Base-by-base conservation (phyloP, 371 early-diverging fungal genomes). In the Syncephalastrum contaminatum region DNA sequence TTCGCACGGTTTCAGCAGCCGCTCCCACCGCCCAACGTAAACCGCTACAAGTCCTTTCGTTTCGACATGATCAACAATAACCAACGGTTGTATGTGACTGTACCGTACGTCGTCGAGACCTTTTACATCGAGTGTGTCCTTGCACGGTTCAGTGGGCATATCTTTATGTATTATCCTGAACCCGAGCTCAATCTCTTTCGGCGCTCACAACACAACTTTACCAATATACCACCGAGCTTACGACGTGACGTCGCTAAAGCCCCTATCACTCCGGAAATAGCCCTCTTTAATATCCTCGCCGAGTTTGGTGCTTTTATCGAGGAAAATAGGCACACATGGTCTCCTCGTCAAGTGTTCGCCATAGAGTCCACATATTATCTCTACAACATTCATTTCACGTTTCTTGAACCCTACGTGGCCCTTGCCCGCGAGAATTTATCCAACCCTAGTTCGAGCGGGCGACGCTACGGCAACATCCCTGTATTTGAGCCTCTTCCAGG, bases 271-370 rank as follows among this genome's bases (percentile, higher is more conserved):
- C 36, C 36, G 10, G 27, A 24, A 18, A 22, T 16, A 10, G 60
- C 56, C 3, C 42, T 63, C 16, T 49, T 52, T 16, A 41, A 46
- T 4, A 51, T 53, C n/a, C 42, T 71, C 36, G 14, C 53, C 7
- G 16, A 54, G 25, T 76, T 76, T 57, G 53, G 66, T 46, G 58
- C 51, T 20, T 79, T 77, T 53, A 81, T 81, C 57, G 67, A 73
- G 40, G 56, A 65, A 43, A 69, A 78, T 39, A 64, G 67, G 58
- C 69, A 75, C 58, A 63, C 64, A 25, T 71, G 72, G 72, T 45
- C 69, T 4, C 41, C 48, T 4, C 48, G 25, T 15, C 72, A 71
- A 39, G 39, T 47, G 10, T 65, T 56, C 30, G 53, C 58, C 12
- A 71, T 71, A 8, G 59, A 71, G 48, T 40, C 60, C 22, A 58